These are phyloP conservation scores for Chamaecyparis obtusa DNA, from an alignment of 75 land plant species.

Conservation along the genomic window DNA sequence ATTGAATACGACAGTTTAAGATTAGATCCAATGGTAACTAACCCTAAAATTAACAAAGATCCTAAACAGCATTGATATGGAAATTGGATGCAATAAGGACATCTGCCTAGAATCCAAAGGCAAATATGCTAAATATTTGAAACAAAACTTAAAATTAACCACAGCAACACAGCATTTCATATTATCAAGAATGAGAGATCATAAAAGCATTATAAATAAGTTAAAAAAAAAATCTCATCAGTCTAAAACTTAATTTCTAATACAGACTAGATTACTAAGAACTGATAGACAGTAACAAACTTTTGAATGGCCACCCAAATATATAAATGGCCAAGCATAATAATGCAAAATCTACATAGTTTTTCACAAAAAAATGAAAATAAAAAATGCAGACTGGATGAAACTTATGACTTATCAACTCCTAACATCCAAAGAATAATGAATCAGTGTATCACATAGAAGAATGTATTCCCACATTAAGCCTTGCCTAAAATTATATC, in stretches of 20 bases:
- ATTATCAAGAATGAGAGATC: too few relatives aligned
- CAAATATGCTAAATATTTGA: background rate
- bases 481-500: background rate
- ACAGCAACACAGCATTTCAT: background rate
- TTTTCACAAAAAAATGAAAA: background rate
- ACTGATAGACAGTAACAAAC: background rate
- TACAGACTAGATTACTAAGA: background rate
- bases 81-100: background rate
- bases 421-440: background rate
- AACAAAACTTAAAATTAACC: background rate
- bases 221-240: background rate
- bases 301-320: background rate
- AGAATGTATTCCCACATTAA: background rate
- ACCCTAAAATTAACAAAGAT: background rate
- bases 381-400: background rate
- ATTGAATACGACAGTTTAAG: background rate
- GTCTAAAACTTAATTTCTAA: background rate
- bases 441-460: background rate
- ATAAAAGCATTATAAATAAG: too few relatives aligned
- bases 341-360: background rate
- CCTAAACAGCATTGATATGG: background rate
- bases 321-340: background rate
- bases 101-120: background rate
- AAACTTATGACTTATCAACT: background rate
- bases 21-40: background rate